Evolutionary conservation across 495 filamentous ascomycete genomes (phyloP), one percentile per base, ranked within the genome.

Genomic region (Penicillium antarcticum): DNA sequence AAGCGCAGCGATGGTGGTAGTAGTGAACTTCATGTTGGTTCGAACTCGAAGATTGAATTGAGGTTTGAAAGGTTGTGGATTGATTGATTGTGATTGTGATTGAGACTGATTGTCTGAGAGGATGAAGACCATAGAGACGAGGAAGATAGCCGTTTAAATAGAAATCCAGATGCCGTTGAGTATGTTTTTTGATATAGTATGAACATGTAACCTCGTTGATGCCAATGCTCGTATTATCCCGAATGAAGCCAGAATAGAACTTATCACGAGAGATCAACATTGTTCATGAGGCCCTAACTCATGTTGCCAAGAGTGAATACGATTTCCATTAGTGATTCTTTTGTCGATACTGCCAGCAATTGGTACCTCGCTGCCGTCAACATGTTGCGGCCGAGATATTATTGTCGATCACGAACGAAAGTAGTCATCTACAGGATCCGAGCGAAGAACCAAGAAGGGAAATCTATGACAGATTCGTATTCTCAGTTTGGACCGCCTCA

Each of bases 11-110:
- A 54, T 37, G 32, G 32, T 43, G 32, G 51, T 43, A 7, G 51
- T 9, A 14, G 40, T 36, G 49, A 52, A 52, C 33, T 52, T 52
- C 49, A 52, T 45, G 39, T 45, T 52, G 31, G 9, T 32, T 23
- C 8, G 26, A 32, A 44, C 9, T 32, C 18, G 26, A 26, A 2
- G 7, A 7, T 12, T 9, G 40, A 8, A 24, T 42, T 26, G 26
- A 32, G 24, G 4, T 31, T 44, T 5, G 24, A 44, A 31, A 18
- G 5, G 10, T 33, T 33, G 24, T 23, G 6, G 18, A 18, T 33
- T 44, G n/a, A 31, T 33, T 19, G 42, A 44, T n/a, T n/a, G n/a
- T n/a, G 42, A 21, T 24, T 24, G 31, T 31, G 23, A 6, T 32
- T 9, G 31, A 5, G 42, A 44, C 14, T 23, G 18, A 18, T 33